A percentile compares a stretch with the other conserved stretches of the same genome.
Conservation (phyloP, 306 rosid genomes). For the Inga leiocalycina region DNA sequence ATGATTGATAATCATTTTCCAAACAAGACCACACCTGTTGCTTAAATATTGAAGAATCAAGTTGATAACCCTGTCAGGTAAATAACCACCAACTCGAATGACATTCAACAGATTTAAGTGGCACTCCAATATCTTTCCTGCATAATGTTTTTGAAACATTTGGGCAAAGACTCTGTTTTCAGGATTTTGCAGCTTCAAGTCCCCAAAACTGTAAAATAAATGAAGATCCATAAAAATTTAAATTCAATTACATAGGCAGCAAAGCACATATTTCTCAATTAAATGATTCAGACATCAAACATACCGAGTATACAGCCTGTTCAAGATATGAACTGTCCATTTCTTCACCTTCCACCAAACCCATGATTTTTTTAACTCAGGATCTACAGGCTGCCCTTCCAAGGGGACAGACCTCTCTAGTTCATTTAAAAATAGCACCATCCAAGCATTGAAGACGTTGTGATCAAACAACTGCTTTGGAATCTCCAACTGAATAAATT, state of each 20-base stretch:
- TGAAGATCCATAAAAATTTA: constrained; percentile 9
- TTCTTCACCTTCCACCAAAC: constrained; percentile 99
- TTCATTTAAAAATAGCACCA: constrained; percentile 79
- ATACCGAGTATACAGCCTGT: constrained; percentile 93
- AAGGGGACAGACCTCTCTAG: constrained; percentile 91
- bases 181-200: constrained; percentile 90
- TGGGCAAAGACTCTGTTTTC: constrained; percentile 92
- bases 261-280: neutral
- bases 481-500: constrained; percentile 83
- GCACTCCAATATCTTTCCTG: constrained; percentile 91
- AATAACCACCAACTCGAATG: constrained; percentile 83
- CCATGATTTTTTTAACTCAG: constrained; percentile 88
- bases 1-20: neutral
- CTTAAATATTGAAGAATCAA: constrained; percentile 88
- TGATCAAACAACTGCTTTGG: constrained; percentile 90
- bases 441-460: constrained; percentile 90
- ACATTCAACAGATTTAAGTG: constrained; percentile 83
- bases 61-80: constrained; percentile 94
- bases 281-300: constrained; percentile 11
- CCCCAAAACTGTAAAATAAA: constrained; percentile 74
- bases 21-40: constrained; percentile 63
- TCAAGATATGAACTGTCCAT: constrained; percentile 95
- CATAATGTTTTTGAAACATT: constrained; percentile 91
- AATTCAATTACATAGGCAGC: constrained; percentile 8
- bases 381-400: constrained; percentile 93